Evolutionary conservation across 768 basidiomycete genomes (phyloP), one percentile per base, ranked within the genome.

Genomic region (Lactifluus piperatus): DNA sequence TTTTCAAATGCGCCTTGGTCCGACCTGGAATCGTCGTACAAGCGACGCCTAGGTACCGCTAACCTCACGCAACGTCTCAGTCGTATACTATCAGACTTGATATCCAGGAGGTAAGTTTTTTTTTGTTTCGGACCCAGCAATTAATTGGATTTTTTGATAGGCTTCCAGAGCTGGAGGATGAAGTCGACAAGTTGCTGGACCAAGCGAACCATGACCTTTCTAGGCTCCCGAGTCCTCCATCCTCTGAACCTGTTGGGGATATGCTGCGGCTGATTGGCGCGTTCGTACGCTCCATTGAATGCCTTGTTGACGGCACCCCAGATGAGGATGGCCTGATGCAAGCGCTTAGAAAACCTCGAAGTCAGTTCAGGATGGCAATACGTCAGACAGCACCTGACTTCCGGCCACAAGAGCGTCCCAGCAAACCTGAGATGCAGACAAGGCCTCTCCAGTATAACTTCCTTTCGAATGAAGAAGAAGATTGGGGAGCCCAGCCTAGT

Each of bases 111-210:
- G 62, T 32, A 41, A 54, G 37, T 53, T 3, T 9, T 43, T n/a
- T 32, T 16, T 16, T 24, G 41, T 13, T 26, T 29, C 48, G 5
- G 13, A 3, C 24, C 16, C 3, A 5, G 24, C 20, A 14, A 22
- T 55, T 48, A 16, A 52, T 37, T 34, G 18, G 20, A 58, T 29
- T 27, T 16, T 27, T 36, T 32, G 22, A 27, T 53, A 87, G 86
- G 49, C 74, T 88, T 1, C 85, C 85, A 0, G 72, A 79, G 56
- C 80, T 87, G 14, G 77, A 81, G 50, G 71, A 78, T 0, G 84
- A 85, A 58, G 68, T 86, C 14, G 72, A 77, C 26, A 71, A 66
- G 0, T 67, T 75, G 0, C 74, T 84, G 4, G 54, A 65, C 0
- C 68, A 65, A 11, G 74, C 78, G 0, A 71, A 74, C 1, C 46